Evolutionary conservation across 2,329 filamentous ascomycete genomes (phyloP), one percentile per base, ranked within the genome.

Genomic region (Diaporthe sp.): DNA sequence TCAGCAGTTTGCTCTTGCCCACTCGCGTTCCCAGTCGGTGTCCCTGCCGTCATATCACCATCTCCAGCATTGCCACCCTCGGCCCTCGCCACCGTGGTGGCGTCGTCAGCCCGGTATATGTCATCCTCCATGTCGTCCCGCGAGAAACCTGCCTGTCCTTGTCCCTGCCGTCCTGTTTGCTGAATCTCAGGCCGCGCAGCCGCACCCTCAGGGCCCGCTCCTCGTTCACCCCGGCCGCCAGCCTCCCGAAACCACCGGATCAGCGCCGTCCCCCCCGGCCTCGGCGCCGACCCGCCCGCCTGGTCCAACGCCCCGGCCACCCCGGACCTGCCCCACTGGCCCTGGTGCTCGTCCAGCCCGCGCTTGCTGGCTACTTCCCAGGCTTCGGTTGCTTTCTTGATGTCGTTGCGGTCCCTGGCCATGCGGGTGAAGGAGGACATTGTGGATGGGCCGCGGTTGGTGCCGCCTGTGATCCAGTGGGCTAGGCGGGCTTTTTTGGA

Each of bases 281-380:
- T 72, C 42, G 72, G 28, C 8, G 28, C 58, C 22, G 54, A 19
- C 25, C 58, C 74, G 15, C 38, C 25, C 38, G 17, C 25, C 67
- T 58, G 40, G 4, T 60, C 64, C 22, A 61, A 2, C 4, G 12
- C 25, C 55, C 60, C 73, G 13, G 5, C 12, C 25, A 68, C 33
- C 54, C 73, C 73, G 19, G 52, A 22, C 9, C 25, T n/a, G 7
- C 71, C 45, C 68, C 75, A 75, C 42, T 25, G 58, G 12, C 15
- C 19, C 8, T 47, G 35, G 9, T 71, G 58, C 33, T 52, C 60
- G 47, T 38, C 60, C 22, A 70, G 40, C 6, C 35, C 64, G 25
- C 58, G n/a, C 55, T 70, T 10, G 25, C 33, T 50, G n/a, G 58
- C 52, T 30, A 33, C 12, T 1, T 28, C 25, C 93, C 73, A 76